A percentile compares a stretch with the other conserved stretches of the same genome.
phyloP scores from a whole-genome alignment of 2,329 filamentous ascomycete species.

The Parafenestella ontariensis region DNA sequence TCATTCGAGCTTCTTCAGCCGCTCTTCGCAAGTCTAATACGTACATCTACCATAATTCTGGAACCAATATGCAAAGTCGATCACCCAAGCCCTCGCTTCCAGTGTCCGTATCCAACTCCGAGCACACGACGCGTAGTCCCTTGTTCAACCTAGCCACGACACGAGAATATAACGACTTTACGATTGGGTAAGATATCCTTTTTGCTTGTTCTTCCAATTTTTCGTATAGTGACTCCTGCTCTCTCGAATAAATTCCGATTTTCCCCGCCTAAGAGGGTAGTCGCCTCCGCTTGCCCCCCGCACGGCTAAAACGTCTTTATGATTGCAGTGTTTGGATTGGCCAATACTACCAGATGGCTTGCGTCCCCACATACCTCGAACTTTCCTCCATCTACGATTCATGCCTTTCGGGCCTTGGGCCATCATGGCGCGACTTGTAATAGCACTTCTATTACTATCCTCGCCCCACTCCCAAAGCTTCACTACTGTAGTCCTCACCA shows the following conservation, averaged over 20 bases:
- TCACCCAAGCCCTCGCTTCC: neutral
- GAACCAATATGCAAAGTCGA: conserved; percentile 2
- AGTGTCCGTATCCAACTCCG: conserved; percentile 5
- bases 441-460: neutral
- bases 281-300: conserved; percentile 17
- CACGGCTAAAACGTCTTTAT: conserved; percentile 12
- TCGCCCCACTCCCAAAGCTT: neutral
- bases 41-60: neutral
- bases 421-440: neutral
- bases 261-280: conserved; percentile 3
- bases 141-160: neutral
- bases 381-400: neutral
- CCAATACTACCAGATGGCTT: neutral
- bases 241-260: neutral
- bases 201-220: neutral
- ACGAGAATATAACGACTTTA: neutral
- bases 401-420: neutral
- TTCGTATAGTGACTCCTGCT: neutral
- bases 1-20: neutral
- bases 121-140: neutral
- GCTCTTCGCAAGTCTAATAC: neutral
- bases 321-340: neutral
- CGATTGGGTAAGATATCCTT: neutral
- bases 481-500: neutral
- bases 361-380: neutral